Percentiles rank a stretch among this genome's conserved stretches.
These are phyloP conservation scores for Penicillium sp. DNA, from an alignment of 2,329 filamentous ascomycete genomes.

Conservation along the genomic window DNA sequence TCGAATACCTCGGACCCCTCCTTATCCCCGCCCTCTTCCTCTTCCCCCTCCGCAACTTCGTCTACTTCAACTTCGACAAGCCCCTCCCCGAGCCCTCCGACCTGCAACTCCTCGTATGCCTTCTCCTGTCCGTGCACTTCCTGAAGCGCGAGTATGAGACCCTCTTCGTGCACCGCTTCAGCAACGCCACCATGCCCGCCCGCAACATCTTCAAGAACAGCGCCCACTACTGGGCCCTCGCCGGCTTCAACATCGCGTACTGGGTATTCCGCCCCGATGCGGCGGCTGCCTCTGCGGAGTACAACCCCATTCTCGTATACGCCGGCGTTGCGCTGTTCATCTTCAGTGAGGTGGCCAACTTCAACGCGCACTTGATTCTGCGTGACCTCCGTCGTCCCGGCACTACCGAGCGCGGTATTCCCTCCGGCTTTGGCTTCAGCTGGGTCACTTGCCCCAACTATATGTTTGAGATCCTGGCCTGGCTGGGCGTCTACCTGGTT, in stretches of 20 bases:
- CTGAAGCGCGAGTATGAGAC: slow-evolving; percentile 95
- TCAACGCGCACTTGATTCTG: slow-evolving; percentile 79
- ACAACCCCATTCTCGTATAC: slow-evolving; percentile 64
- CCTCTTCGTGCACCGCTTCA: slow-evolving; percentile 93
- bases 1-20: slow-evolving; percentile 93
- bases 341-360: slow-evolving; percentile 80
- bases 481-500: slow-evolving; percentile 80
- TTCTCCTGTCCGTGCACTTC: slow-evolving; percentile 82
- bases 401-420: slow-evolving; percentile 86
- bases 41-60: slow-evolving; percentile 71
- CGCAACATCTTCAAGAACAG: slow-evolving; percentile 94
- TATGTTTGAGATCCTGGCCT: slow-evolving; percentile 87
- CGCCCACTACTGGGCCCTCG: slow-evolving; percentile 88
- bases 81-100: slow-evolving; percentile 61
- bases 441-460: slow-evolving; percentile 97
- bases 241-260: slow-evolving; percentile 80
- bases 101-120: slow-evolving; percentile 74
- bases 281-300: slow-evolving; percentile 62
- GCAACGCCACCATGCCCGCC: slow-evolving; percentile 89
- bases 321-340: slow-evolving; percentile 73
- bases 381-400: slow-evolving; percentile 77
- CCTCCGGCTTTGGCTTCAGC: slow-evolving; percentile 80
- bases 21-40: slow-evolving; percentile 80
- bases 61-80: slow-evolving; percentile 64
- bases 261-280: slow-evolving; percentile 82